A percentile compares a stretch with the other conserved stretches of the same genome.
Conservation (phyloP, 208 protist species). For the Entamoeba histolytica region DNA sequence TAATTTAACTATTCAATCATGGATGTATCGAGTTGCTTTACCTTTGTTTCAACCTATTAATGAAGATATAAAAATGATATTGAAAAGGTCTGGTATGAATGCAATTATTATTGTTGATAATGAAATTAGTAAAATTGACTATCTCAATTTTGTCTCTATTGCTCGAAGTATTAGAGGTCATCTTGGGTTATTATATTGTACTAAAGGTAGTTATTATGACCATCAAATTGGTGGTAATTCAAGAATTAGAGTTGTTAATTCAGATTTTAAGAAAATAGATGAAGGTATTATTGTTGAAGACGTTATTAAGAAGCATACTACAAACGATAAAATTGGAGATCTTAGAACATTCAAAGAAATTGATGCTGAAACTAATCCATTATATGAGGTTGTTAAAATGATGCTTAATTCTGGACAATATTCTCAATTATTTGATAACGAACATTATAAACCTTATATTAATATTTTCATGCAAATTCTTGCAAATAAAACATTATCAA, state of each 20-base stretch:
- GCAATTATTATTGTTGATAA: not conserved
- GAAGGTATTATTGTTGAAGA: not conserved
- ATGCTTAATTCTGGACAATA: not conserved
- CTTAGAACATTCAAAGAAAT: not conserved
- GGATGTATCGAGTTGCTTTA: not conserved
- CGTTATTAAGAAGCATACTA: not conserved
- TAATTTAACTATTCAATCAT: not conserved
- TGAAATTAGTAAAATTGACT: not conserved
- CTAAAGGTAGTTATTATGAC: not conserved
- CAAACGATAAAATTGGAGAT: not conserved
- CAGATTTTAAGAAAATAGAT: not conserved
- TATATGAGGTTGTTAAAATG: not conserved
- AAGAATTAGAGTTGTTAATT: not conserved
- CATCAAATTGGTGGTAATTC: not conserved
- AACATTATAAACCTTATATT: not conserved
- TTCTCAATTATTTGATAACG: not conserved
- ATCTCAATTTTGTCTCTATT: not conserved
- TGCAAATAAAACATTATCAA: not conserved
- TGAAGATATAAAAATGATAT: not conserved
- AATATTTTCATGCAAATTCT: not conserved
- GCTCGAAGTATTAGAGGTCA: not conserved
- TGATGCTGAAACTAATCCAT: not conserved
- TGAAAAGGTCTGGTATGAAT: not conserved
- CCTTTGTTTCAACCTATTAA: not conserved
- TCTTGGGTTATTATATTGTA: not conserved